A percentile compares a stretch with the other conserved stretches of the same genome.
Evolutionary conservation across 148 eudicot genomes (phyloP).

Genomic region (Polygonum aviculare): DNA sequence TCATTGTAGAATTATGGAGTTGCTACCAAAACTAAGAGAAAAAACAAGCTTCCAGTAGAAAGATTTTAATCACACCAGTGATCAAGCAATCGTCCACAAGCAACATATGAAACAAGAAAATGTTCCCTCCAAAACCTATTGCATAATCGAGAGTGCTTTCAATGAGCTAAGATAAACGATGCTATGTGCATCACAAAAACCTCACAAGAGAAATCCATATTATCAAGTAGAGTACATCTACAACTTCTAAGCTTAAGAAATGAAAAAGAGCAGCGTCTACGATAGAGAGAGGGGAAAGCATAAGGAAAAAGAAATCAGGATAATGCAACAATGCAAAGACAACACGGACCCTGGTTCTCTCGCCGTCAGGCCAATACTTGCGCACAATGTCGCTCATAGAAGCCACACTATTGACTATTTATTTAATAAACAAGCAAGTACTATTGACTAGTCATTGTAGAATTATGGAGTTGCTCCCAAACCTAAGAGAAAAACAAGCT

Average conservation of each 20-base stretch:
- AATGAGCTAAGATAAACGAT: background rate
- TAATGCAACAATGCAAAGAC: background rate
- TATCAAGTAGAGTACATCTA: background rate
- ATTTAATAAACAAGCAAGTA: background rate
- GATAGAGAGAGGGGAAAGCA: too few species aligned
- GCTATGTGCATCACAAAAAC: background rate
- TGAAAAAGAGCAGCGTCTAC: too few species aligned
- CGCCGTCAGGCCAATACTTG: conserved; percentile 70
- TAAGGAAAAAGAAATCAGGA: too few species aligned
- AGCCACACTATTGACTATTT: too few species aligned
- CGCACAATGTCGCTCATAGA: conserved; percentile 51
- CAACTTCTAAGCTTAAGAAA: background rate
- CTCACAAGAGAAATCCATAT: background rate
- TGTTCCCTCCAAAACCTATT: background rate
- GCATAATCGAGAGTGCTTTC: background rate
- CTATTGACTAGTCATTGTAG: background rate
- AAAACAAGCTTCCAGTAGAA: background rate
- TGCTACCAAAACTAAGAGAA: background rate
- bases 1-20: background rate
- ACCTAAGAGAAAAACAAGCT: background rate
- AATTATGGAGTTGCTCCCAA: background rate
- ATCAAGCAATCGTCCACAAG: background rate
- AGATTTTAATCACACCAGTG: background rate
- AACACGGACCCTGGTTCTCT: conserved; percentile 57
- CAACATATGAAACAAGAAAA: background rate